Conservation (phyloP, 495 filamentous ascomycete genomes). For the Annulohypoxylon bovei region DNA sequence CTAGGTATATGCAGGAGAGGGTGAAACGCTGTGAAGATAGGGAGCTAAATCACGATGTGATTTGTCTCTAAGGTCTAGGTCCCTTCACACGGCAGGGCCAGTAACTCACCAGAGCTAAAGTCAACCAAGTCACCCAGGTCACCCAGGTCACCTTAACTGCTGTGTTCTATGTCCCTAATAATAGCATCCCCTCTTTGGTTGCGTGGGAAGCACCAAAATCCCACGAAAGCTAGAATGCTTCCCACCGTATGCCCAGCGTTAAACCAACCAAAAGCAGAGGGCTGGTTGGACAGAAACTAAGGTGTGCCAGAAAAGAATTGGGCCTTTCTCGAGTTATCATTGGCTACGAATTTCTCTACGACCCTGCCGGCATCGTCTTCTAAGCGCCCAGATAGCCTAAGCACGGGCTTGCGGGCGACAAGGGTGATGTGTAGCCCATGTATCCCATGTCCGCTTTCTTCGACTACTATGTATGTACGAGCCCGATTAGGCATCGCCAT, state of each 20-base stretch:
- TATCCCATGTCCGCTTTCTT: slow-evolving; percentile 25
- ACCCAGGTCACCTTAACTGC: slow-evolving; percentile 3
- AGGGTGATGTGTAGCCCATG: slow-evolving; percentile 24
- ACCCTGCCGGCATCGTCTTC: slow-evolving; percentile 37
- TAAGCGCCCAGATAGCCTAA: slow-evolving; percentile 47
- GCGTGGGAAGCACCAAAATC: slow-evolving; percentile 33
- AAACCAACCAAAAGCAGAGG: slow-evolving; percentile 49
- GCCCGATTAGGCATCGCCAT: slow-evolving; percentile 40
- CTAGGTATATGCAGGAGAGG: slow-evolving; percentile 33
- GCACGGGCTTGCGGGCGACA: slow-evolving; percentile 25
- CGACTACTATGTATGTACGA: slow-evolving; percentile 22
- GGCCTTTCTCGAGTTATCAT: slow-evolving; percentile 31
- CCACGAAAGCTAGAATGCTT: slow-evolving; percentile 40
- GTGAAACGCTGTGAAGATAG: slow-evolving; percentile 45
- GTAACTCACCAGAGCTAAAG: slow-evolving; percentile 10
- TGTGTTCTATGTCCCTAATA: slow-evolving; percentile 43
- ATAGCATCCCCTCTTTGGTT: slow-evolving; percentile 50
- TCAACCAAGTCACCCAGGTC: slow-evolving; percentile 20
- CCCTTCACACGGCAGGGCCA: slow-evolving; percentile 38
- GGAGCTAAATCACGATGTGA: slow-evolving; percentile 42
- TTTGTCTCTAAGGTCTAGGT: slow-evolving; percentile 42
- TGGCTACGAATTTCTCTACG: slow-evolving; percentile 28
- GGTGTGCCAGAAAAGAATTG: slow-evolving; percentile 34
- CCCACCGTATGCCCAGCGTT: slow-evolving; percentile 46
- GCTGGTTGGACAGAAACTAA: slow-evolving; percentile 52